Conservation (phyloP, 352 stramenopile genomes). For the Phytophthora europaea region DNA sequence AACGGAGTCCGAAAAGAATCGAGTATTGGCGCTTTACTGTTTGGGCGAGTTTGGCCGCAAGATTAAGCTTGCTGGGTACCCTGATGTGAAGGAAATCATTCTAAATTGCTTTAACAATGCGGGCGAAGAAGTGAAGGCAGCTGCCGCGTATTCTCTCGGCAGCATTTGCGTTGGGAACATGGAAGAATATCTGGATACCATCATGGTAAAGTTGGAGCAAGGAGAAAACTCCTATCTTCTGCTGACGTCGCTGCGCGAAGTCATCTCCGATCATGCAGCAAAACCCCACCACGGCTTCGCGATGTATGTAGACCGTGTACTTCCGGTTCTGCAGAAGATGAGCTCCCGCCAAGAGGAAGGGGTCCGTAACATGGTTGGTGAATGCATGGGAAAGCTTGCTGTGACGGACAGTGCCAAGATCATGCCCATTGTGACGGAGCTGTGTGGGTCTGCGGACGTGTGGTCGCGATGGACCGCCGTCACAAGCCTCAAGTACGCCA, state of each 20-base stretch:
- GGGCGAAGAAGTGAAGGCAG: conserved; percentile 96
- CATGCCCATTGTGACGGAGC: conserved; percentile 90
- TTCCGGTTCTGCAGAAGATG: conserved; percentile 96
- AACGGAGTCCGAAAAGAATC: conserved; percentile 68
- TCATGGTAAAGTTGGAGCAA: conserved; percentile 94
- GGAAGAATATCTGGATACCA: conserved; percentile 88
- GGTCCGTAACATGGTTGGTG: conserved; percentile 97
- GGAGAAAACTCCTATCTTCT: conserved; percentile 96
- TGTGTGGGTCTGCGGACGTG: conserved; percentile 69
- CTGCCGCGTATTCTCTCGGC: conserved; percentile 96
- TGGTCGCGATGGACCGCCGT: conserved; percentile 92
- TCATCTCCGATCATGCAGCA: conserved; percentile 90
- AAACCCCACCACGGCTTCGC: conserved; percentile 82
- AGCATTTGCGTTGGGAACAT: conserved; percentile 96
- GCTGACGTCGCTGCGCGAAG: conserved; percentile 96
- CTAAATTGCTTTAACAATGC: conserved; percentile 88
- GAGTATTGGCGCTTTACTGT: conserved; percentile 94
- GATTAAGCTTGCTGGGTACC: conserved; percentile 87
- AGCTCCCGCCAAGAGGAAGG: conserved; percentile 95
- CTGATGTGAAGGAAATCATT: conserved; percentile 92
- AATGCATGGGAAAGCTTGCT: conserved; percentile 97
- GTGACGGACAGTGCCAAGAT: conserved; percentile 91
- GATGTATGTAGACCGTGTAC: conserved; percentile 86
- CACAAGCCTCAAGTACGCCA: conserved; percentile 94
- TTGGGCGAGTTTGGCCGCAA: conserved; percentile 96